phyloP scores from a whole-genome alignment of 257 asterid genomes.

The Primulina huaijiensis region DNA sequence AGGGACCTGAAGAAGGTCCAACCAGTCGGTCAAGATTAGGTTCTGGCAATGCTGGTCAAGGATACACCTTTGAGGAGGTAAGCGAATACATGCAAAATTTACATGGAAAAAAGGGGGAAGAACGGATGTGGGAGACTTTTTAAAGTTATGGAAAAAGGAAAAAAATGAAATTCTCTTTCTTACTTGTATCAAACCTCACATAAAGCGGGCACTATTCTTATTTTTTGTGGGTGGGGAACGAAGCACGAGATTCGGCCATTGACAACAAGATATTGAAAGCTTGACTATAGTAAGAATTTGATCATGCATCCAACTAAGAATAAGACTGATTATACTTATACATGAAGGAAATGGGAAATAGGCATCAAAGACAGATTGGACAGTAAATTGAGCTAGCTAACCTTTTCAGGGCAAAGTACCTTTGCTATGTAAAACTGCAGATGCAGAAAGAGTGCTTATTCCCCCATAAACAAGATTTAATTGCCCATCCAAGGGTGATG shows the following conservation, averaged over 20 bases:
- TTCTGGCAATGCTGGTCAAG: conserved; percentile 99
- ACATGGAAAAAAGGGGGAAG: conserved; percentile 1
- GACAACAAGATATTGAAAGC: background rate
- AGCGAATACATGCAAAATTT: background rate
- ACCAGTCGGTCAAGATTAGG: conserved; percentile 88
- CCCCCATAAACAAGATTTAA: background rate
- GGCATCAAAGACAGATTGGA: background rate
- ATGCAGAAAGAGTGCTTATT: background rate
- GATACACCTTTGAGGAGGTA: conserved; percentile 98
- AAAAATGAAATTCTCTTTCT: too few species aligned
- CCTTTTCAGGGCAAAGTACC: too few species aligned
- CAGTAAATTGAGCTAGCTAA: background rate
- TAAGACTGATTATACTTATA: background rate
- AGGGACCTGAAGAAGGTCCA: conserved; percentile 88
- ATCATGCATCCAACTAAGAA: background rate
- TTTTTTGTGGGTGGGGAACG: too few species aligned
- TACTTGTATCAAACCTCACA: too few species aligned
- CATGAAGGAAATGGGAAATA: background rate
- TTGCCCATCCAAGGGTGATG: too few species aligned
- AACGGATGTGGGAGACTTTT: background rate
- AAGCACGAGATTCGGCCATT: too few species aligned
- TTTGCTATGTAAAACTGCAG: too few species aligned
- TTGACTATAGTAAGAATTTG: background rate
- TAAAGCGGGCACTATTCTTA: too few species aligned
- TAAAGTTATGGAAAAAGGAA: background rate